Conservation (phyloP, 176 grass and related monocot species). For the Tillandsia leiboldiana region DNA sequence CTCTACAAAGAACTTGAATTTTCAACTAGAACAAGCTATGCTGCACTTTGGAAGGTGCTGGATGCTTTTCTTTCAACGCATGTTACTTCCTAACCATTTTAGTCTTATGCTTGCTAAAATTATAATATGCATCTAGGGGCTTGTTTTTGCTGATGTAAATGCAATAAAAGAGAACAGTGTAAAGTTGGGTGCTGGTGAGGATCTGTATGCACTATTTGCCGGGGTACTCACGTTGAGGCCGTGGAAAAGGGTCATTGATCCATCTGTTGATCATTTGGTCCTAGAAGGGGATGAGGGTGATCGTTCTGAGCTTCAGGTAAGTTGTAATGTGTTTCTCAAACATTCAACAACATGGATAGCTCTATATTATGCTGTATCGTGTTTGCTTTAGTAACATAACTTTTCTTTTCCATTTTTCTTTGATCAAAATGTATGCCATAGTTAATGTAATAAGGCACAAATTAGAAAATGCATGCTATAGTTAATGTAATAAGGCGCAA, state of each 20-base stretch:
- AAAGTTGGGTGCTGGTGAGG: constrained; percentile 88
- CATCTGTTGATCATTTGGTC: constrained; percentile 67
- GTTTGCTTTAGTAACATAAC: too few species aligned
- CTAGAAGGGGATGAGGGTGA: constrained; percentile 37
- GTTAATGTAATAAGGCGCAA: too few species aligned
- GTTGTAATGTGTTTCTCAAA: background rate
- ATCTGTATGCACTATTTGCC: constrained; percentile 67
- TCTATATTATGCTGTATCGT: too few species aligned
- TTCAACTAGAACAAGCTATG: constrained; percentile 76
- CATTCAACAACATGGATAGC: background rate
- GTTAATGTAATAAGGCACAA: too few species aligned
- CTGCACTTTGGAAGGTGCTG: constrained; percentile 84
- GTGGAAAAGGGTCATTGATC: constrained; percentile 86
- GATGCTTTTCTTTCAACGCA: background rate
- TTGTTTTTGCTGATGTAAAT: constrained; percentile 64
- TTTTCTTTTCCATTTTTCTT: too few species aligned
- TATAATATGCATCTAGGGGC: constrained; percentile 38
- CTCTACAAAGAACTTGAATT: constrained; percentile 93
- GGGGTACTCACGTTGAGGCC: constrained; percentile 90
- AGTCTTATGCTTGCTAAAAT: constrained; percentile 17
- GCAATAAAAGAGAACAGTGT: constrained; percentile 69
- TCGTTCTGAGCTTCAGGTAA: constrained; percentile 76
- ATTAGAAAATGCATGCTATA: too few species aligned
- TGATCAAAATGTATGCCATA: too few species aligned
- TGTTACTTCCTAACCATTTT: background rate